Base-by-base conservation (phyloP, 768 basidiomycete genomes). In the Pholiota conissans region DNA sequence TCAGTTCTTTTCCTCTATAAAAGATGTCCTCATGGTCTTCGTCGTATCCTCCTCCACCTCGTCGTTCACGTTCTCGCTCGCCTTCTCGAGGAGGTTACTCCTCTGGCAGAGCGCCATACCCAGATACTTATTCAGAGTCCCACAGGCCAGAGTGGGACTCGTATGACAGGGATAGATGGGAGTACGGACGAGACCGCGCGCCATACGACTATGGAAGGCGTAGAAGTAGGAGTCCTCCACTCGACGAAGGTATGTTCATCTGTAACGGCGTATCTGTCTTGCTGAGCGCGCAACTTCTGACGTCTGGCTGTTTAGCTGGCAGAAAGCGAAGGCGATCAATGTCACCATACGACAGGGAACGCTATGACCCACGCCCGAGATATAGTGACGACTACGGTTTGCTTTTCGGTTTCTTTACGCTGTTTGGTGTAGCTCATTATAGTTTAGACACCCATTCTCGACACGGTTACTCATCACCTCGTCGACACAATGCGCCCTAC, bases 11-110 rank as follows among this genome's bases (percentile, higher is more conserved):
- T 74, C 76, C 74, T 76, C 75, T 77, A 75, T 83, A 83, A 77
- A 82, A 83, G 76, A 91, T 90, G 90, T 84, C 89, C 56, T 68
- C 70, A 76, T 92, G 89, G 89, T 80, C 85, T 78, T 76, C 81
- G 73, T 80, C 84, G 70, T 88, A 87, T 75, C 89, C 88, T 71
- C 84, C 86, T 71, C 82, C 81, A 56, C 79, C 85, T 61, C 88
- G 87, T 62, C 89, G 85, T 68, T 93, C 91, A 68, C 90, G 89
- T 67, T 93, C 91, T 65, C 89, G 90, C 58, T 92, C 91, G 61
- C 91, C 89, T 34, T 84, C 83, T 48, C 84, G 87, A 52, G 78
- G 80, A 55, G 67, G 78, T 10, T 85, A 83, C 63, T 76, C 82
- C 52, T 68, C 82, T 48, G 55, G 66, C 40, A 79, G 86, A 65